phyloP scores from a whole-genome alignment of 1,139 yeast species.

The Torulaspora pretoriensis region DNA sequence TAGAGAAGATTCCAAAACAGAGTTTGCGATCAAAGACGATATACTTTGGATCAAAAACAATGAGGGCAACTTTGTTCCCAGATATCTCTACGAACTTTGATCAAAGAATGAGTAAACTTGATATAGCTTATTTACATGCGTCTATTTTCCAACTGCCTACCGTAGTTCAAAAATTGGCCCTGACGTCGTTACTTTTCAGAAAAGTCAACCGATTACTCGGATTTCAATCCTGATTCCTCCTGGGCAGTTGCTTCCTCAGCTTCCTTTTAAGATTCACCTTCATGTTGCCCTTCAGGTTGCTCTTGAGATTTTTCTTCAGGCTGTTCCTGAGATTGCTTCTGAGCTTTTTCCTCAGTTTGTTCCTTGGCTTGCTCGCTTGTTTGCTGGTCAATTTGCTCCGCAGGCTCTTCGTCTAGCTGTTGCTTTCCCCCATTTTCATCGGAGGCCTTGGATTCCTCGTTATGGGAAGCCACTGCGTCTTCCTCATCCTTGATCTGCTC shows the following conservation, averaged over 20 bases:
- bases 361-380: no score
- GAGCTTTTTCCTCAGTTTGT: no score
- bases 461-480: slow-evolving; percentile 28
- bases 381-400: no score
- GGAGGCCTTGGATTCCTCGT: slow-evolving; percentile 2
- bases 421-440: slow-evolving; percentile 1
- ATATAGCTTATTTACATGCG: slow-evolving; percentile 1
- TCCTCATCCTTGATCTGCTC: slow-evolving; percentile 83
- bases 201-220: neutral
- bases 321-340: no score
- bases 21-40: slow-evolving; percentile 42
- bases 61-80: slow-evolving; percentile 27
- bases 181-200: neutral
- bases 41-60: slow-evolving; percentile 42
- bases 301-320: no score
- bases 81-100: slow-evolving; percentile 32
- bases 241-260: neutral
- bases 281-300: no score
- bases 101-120: slow-evolving; percentile 4
- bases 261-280: neutral
- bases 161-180: neutral
- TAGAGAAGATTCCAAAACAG: slow-evolving; percentile 2
- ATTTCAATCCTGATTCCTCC: neutral
- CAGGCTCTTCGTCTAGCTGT: neutral
- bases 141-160: neutral